phyloP scores from a whole-genome alignment of 2,329 filamentous ascomycete genomes.

The Pseudogymnoascus sp. region DNA sequence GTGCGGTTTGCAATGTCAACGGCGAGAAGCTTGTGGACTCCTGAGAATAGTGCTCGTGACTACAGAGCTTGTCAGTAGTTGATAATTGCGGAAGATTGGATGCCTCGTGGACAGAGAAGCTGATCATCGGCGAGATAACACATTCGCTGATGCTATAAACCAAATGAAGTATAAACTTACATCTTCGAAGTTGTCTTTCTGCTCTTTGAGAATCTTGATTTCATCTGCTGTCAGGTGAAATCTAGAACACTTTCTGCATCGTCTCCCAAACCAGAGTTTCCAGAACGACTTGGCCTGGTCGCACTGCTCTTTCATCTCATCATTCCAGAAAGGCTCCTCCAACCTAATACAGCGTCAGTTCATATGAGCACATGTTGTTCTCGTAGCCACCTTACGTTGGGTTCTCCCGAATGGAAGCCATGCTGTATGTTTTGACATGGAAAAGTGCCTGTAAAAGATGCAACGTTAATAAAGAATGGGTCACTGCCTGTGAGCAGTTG shows the following conservation, averaged over 20 bases:
- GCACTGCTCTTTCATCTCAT: not conserved
- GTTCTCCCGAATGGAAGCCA: not conserved
- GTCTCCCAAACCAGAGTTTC: not conserved
- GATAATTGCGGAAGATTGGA: not conserved
- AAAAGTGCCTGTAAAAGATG: not conserved
- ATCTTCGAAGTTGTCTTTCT: not conserved
- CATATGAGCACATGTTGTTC: too few species aligned
- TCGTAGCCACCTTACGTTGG: not conserved
- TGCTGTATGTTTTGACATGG: not conserved
- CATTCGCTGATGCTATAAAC: too few species aligned
- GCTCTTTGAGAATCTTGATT: not conserved
- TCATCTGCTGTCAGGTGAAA: not conserved
- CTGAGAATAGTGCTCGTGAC: not conserved
- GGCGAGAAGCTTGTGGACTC: not conserved
- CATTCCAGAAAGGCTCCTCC: not conserved
- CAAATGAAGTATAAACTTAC: not conserved
- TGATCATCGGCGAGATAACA: not conserved
- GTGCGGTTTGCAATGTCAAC: constrained; percentile 2
- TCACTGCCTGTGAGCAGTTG: not conserved
- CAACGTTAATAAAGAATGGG: not conserved
- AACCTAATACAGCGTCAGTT: not conserved
- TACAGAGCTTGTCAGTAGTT: not conserved
- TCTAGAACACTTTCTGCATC: not conserved
- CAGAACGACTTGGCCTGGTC: constrained; percentile 5
- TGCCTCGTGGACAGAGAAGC: not conserved